Evolutionary conservation across 1,139 yeast species (phyloP), one percentile per base, ranked within the genome.

Genomic region (Blastobotrys proliferans): DNA sequence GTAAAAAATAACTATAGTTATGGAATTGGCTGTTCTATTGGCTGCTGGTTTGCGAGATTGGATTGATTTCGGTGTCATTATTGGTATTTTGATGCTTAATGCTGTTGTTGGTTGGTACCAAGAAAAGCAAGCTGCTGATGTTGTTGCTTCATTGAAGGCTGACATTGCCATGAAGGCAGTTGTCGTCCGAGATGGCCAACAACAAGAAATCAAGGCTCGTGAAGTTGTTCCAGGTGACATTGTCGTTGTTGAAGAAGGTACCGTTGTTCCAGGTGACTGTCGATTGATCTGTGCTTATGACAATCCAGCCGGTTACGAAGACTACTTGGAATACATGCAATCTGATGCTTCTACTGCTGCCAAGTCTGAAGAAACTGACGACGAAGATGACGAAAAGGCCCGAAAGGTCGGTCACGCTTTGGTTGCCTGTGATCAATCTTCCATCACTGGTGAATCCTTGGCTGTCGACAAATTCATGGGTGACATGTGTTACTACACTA

Each of bases 151-250:
- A 67, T 81, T 87, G 71, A 87, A 87, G 79, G 88, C 87, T 70
- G 86, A 94, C 63, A 75, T 86, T 62, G 95, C 95, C 56, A 83
- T 85, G 82, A 67, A 85, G 69, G 95, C 96, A 62, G 68, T 74
- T 56, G 90, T 85, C 62, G 76, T 87, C 64, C 82, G 96, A 77
- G 84, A 84, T 67, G 94, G 95, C 69, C 70, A 76, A 55, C 70
- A 81, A 54, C 67, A 74, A 62, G 94, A 83, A 71, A 70, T 85
- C 58, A 78, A 78, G 55, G 83, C 95, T 56, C 77, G 77, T 61
- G 94, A 85, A 65, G 78, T 85, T 66, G 95, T 85, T 66, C 95
- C 95, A 51, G 95, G 95, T 82, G 95, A 85, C 68, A 81, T 85
- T 58, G 76, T 87, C 63, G 85, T 85, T 70, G 75, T 87, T 69